These are phyloP conservation scores for Thermochaetoides thermophila DNA, from an alignment of 495 filamentous ascomycete species.

Conservation along the genomic window DNA sequence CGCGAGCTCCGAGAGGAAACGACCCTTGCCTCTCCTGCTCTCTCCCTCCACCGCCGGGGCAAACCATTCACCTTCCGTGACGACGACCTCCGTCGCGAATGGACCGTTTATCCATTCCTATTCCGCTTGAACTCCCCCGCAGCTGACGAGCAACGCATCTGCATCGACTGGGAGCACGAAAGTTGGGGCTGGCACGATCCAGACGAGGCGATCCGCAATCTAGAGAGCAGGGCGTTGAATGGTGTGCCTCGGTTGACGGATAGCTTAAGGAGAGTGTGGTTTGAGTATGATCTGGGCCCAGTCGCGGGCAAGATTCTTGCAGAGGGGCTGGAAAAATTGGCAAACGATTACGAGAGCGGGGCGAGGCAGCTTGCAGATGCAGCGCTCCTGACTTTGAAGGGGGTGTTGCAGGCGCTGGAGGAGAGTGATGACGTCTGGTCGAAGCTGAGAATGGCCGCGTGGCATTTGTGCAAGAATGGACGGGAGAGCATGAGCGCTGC, in stretches of 20 bases:
- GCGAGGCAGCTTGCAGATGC: conserved; percentile 38
- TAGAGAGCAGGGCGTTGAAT: conserved; percentile 23
- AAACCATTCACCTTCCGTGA: conserved; percentile 45
- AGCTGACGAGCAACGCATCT: conserved; percentile 25
- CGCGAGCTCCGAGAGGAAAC: conserved; percentile 53
- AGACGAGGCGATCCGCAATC: conserved; percentile 14
- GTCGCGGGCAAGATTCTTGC: conserved; percentile 28
- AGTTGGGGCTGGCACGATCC: conserved; percentile 43
- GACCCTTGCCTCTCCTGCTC: conserved; percentile 26
- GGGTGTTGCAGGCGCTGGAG: conserved; percentile 20
- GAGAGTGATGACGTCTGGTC: conserved; percentile 6
- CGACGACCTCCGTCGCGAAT: conserved; percentile 34
- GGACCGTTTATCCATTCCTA: conserved; percentile 49
- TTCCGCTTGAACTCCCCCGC: conserved; percentile 33
- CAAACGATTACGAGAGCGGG: conserved; percentile 40
- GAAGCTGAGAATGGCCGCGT: conserved; percentile 31
- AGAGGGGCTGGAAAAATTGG: conserved; percentile 30
- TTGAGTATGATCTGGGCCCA: conserved; percentile 31
- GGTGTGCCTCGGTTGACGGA: conserved; percentile 42
- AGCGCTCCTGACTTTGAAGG: conserved; percentile 33
- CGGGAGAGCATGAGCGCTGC: conserved; percentile 49
- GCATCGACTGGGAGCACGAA: conserved; percentile 50
- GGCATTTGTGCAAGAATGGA: conserved; percentile 49
- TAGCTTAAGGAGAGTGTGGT: conserved; percentile 42
- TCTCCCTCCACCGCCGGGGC: conserved; percentile 40